Evolutionary conservation across 129 eudicot species (phyloP).

Genomic region (Lonicera japonica): DNA sequence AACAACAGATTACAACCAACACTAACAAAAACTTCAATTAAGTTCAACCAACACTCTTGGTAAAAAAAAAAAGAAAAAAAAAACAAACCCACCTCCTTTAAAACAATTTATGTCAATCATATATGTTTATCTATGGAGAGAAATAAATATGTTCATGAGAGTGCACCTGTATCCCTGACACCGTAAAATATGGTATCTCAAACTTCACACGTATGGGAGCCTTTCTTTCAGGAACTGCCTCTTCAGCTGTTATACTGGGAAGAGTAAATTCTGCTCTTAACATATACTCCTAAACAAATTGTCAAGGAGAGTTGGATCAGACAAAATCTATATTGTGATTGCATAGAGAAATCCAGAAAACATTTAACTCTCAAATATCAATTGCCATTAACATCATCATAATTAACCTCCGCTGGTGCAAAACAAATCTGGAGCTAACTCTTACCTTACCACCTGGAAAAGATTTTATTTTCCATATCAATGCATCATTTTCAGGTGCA

Average conservation of each 20-base stretch:
- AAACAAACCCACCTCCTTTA: no score
- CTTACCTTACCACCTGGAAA: slow-evolving; percentile 99
- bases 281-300: slow-evolving; percentile 77
- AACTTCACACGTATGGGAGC: slow-evolving; percentile 94
- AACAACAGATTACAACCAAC: neutral
- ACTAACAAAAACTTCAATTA: neutral
- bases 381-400: neutral
- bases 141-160: neutral
- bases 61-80: no score
- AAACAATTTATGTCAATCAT: neutral
- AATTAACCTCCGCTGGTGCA: neutral
- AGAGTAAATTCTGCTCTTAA: slow-evolving; percentile 90
- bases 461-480: slow-evolving; percentile 92
- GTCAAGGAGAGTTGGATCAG: neutral
- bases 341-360: neutral
- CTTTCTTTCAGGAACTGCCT: slow-evolving; percentile 76
- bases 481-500: slow-evolving; percentile 95
- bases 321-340: neutral
- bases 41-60: neutral
- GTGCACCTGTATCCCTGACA: slow-evolving; percentile 89
- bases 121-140: neutral
- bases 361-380: neutral
- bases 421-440: neutral
- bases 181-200: slow-evolving; percentile 93
- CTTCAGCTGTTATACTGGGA: slow-evolving; percentile 82